phyloP scores from a whole-genome alignment of 1,284 basidiomycete species.

The Bondarzewia mesenterica region DNA sequence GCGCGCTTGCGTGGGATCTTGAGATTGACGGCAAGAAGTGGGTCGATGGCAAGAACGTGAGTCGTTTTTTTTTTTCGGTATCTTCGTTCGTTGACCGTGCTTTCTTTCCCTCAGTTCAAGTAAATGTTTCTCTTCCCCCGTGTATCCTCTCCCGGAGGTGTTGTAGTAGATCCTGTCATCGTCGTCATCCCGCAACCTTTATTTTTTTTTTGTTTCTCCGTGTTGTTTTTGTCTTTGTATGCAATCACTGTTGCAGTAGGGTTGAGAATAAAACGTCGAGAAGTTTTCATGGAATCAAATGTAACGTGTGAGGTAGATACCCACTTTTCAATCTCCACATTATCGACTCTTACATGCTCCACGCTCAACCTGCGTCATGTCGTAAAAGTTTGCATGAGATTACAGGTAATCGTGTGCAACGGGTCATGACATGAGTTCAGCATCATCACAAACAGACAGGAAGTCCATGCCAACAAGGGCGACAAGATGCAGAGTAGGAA shows the following conservation, averaged over 20 bases:
- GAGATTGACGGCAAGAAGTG: conserved; percentile 80
- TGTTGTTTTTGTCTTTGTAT: neutral
- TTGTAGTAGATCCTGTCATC: conserved; percentile 3
- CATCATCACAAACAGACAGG: too few species aligned
- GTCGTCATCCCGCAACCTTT: neutral
- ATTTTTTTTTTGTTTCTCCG: neutral
- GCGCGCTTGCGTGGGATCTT: conserved; percentile 85
- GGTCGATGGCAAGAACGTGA: conserved; percentile 81
- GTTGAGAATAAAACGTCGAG: neutral
- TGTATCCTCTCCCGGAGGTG: neutral
- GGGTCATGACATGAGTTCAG: too few species aligned
- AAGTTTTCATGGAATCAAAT: too few species aligned
- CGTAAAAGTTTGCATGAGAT: too few species aligned
- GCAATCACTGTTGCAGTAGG: neutral
- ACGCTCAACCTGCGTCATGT: too few species aligned
- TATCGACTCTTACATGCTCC: too few species aligned
- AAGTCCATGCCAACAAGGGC: neutral
- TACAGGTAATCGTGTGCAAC: too few species aligned
- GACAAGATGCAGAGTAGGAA: neutral
- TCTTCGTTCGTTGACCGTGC: neutral
- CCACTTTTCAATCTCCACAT: too few species aligned
- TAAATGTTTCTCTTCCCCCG: conserved; percentile 3
- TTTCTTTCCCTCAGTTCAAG: conserved; percentile 9
- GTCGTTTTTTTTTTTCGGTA: neutral
- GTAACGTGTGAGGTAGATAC: too few species aligned